phyloP scores from a whole-genome alignment of 345 rosid genomes.

The Populus tremula region DNA sequence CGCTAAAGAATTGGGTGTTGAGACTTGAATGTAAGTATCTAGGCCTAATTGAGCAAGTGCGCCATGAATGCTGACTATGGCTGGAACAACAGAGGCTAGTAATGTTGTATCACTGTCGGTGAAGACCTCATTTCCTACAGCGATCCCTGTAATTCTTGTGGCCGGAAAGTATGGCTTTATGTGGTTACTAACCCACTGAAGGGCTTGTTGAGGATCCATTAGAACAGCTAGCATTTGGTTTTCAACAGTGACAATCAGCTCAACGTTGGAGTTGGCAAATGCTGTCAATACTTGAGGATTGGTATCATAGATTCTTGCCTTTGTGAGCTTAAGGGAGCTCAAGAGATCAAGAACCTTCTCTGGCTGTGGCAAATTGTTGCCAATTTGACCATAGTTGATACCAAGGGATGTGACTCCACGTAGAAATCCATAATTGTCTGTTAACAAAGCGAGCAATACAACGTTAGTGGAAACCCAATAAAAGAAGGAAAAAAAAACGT shows the following conservation, averaged over 20 bases:
- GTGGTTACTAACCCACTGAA: conserved; percentile 20
- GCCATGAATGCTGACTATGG: conserved; percentile 64
- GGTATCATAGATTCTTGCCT: conserved; percentile 83
- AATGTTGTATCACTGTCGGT: conserved; percentile 14
- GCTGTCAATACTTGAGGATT: conserved; percentile 70
- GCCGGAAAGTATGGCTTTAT: conserved; percentile 28
- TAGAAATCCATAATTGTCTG: conserved; percentile 43
- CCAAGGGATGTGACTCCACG: conserved; percentile 60
- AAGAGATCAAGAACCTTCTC: conserved; percentile 64
- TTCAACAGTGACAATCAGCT: conserved; percentile 75
- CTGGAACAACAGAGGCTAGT: conserved; percentile 51
- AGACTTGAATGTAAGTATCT: conserved; percentile 63
- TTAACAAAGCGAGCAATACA: background rate
- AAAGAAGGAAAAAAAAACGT: background rate
- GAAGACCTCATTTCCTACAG: conserved; percentile 32
- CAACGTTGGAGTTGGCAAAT: conserved; percentile 68
- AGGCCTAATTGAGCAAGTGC: conserved; percentile 75
- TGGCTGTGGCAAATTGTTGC: conserved; percentile 69
- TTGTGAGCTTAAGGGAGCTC: conserved; percentile 55
- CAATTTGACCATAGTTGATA: conserved; percentile 93
- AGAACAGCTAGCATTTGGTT: conserved; percentile 56
- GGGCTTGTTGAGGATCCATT: conserved; percentile 20
- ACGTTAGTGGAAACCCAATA: background rate
- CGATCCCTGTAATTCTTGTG: conserved; percentile 30
- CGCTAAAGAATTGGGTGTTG: conserved; percentile 69